phyloP scores from a whole-genome alignment of 768 basidiomycete genomes.

The Thelephora ganbajun region DNA sequence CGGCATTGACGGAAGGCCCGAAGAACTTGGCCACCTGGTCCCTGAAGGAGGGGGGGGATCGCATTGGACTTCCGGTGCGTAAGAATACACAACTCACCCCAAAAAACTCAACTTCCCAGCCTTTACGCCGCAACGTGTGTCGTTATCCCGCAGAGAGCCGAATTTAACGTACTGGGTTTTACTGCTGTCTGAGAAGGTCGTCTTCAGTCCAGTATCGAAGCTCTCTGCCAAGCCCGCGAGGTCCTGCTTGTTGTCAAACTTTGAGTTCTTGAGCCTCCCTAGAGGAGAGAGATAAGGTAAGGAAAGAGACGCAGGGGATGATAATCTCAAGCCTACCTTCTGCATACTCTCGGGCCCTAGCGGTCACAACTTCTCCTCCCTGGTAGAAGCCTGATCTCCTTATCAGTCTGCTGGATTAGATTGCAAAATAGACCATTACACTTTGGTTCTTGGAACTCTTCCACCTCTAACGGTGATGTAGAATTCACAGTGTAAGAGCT shows the following conservation, averaged over 20 bases:
- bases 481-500: conserved; percentile 20
- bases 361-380: conserved; percentile 26
- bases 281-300: neutral
- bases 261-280: conserved; percentile 14
- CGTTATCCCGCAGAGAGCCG: conserved; percentile 25
- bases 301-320: no score
- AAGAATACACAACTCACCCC: conserved; percentile 15
- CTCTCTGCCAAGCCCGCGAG: conserved; percentile 20
- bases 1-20: neutral
- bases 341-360: conserved; percentile 17
- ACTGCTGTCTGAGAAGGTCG: conserved; percentile 25
- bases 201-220: conserved; percentile 27
- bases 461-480: conserved; percentile 10
- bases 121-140: conserved; percentile 23
- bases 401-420: neutral
- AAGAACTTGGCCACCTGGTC: neutral
- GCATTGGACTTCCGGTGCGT: neutral
- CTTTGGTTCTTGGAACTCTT: conserved; percentile 23
- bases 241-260: conserved; percentile 18
- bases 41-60: neutral
- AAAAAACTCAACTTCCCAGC: conserved; percentile 25
- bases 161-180: conserved; percentile 28
- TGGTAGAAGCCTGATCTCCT: conserved; percentile 23
- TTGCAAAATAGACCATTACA: conserved; percentile 11
- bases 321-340: conserved; percentile 14